phyloP scores from a whole-genome alignment of 345 rosid species.

The Citrus reticulata region DNA sequence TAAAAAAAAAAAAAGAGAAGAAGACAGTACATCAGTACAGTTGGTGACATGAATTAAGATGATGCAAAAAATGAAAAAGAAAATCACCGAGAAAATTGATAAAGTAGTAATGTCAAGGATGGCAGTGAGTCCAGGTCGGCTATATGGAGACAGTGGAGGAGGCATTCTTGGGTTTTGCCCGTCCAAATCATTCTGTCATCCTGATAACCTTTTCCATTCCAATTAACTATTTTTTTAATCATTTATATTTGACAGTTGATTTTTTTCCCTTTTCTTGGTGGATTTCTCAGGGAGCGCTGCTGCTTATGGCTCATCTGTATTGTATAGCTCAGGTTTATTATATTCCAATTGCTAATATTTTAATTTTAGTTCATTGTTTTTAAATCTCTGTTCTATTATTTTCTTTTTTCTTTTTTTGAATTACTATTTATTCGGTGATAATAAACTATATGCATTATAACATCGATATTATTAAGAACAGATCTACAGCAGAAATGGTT shows the following conservation, averaged over 20 bases:
- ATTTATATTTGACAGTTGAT: neutral
- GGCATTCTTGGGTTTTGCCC: conserved; percentile 9
- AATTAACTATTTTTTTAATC: neutral
- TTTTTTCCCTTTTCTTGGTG: neutral
- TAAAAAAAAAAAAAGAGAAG: too few species aligned
- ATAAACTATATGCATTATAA: neutral
- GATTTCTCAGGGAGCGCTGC: conserved; percentile 30
- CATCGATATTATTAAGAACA: neutral
- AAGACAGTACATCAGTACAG: too few species aligned
- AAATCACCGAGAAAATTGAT: neutral
- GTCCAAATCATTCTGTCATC: conserved; percentile 26
- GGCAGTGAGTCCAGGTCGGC: conserved; percentile 25
- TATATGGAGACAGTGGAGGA: conserved; percentile 28
- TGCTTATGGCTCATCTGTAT: conserved; percentile 25
- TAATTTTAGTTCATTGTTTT: neutral
- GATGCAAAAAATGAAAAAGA: too few species aligned
- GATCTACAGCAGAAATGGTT: neutral
- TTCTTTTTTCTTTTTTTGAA: neutral
- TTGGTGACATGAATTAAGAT: too few species aligned
- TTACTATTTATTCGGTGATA: neutral
- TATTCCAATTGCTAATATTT: neutral
- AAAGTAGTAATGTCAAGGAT: conserved; percentile 31
- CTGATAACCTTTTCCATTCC: conserved; percentile 16
- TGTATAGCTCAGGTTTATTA: conserved; percentile 36
- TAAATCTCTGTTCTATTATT: neutral